These are phyloP conservation scores for Biscogniauxia mediterranea DNA, from an alignment of 2,329 filamentous ascomycete genomes.

Conservation along the genomic window DNA sequence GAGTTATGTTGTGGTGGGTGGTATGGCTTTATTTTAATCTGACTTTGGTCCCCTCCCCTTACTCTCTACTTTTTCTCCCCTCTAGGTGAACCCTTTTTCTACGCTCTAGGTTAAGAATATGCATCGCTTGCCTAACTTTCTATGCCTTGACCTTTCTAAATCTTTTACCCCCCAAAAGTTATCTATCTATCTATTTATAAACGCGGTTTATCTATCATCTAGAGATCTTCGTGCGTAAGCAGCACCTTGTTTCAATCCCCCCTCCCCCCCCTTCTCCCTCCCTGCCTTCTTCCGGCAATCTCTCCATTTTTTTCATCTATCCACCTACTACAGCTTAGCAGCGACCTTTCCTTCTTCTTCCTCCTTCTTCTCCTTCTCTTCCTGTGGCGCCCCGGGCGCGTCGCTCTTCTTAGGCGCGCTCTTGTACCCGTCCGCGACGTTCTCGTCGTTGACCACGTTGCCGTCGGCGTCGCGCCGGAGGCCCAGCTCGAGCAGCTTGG, in stretches of 20 bases:
- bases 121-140: no score
- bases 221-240: not conserved
- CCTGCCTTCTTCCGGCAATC: no score
- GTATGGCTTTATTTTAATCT: no score
- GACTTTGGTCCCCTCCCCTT: no score
- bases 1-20: no score
- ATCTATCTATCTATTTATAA: not conserved
- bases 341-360: slow-evolving; percentile 33
- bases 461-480: slow-evolving; percentile 54
- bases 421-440: slow-evolving; percentile 43
- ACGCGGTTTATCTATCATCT: not conserved
- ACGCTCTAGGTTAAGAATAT: no score
- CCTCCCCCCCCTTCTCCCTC: not conserved
- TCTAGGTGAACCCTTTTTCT: no score
- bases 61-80: no score
- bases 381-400: slow-evolving; percentile 31
- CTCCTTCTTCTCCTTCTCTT: slow-evolving; percentile 35
- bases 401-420: slow-evolving; percentile 34
- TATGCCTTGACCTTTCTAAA: no score
- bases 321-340: slow-evolving; percentile 35
- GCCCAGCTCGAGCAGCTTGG: slow-evolving; percentile 60
- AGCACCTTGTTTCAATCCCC: not conserved
- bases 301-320: not conserved
- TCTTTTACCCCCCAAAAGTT: no score
- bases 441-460: slow-evolving; percentile 54